Conservation (phyloP, 257 asterid species). For the Nicotiana obtusifolia region DNA sequence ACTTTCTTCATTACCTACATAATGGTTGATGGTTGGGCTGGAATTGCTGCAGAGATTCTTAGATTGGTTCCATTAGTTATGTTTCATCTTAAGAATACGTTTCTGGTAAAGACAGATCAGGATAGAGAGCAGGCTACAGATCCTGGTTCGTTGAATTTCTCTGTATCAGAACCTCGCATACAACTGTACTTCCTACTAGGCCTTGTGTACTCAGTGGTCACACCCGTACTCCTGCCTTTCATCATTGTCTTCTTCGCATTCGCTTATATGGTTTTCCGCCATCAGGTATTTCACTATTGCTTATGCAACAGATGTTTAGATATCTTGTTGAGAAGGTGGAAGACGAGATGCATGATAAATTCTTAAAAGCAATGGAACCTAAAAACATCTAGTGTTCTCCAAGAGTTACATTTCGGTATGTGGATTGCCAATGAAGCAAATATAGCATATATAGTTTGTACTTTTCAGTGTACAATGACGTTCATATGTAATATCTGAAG, state of each 20-base stretch:
- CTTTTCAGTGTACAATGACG: background rate
- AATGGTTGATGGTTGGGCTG: conserved; percentile 31
- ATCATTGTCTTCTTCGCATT: conserved; percentile 21
- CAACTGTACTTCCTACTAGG: conserved; percentile 15
- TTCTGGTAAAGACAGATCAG: conserved; percentile 19
- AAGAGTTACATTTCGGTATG: background rate
- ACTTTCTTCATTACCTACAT: conserved; percentile 23
- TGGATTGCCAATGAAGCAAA: background rate
- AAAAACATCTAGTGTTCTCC: background rate
- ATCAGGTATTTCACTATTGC: conserved; percentile 13
- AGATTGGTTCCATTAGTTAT: conserved; percentile 3
- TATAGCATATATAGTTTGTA: background rate
- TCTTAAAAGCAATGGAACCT: background rate
- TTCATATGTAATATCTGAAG: background rate
- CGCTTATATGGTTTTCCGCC: conserved; percentile 15
- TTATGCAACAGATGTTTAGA: background rate
- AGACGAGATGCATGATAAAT: background rate
- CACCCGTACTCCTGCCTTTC: conserved; percentile 20
- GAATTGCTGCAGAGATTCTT: conserved; percentile 17
- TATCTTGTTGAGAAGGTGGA: background rate
- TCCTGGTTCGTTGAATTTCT: conserved; percentile 14
- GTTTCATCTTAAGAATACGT: conserved; percentile 19
- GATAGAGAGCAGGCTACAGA: conserved; percentile 23
- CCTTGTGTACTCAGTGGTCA: conserved; percentile 14
- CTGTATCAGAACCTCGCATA: conserved; percentile 15